These are phyloP conservation scores for Conticribra weissflogii DNA, from an alignment of 108 stramenopile species.

Conservation along the genomic window DNA sequence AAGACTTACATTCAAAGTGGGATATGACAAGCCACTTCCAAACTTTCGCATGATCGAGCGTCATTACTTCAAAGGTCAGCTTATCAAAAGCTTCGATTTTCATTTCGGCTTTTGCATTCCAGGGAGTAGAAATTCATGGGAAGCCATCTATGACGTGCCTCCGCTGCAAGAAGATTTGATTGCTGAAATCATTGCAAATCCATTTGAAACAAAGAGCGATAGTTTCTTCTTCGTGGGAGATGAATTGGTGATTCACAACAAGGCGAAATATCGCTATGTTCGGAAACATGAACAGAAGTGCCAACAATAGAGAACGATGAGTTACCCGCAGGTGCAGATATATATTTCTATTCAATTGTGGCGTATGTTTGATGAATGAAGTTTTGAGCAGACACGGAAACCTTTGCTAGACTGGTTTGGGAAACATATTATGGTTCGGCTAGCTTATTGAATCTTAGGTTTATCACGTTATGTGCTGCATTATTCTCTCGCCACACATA, in stretches of 20 bases:
- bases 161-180: conserved; percentile 69
- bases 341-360: neutral
- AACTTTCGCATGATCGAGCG: conserved; percentile 85
- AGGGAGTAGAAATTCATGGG: conserved; percentile 75
- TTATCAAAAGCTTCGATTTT: conserved; percentile 64
- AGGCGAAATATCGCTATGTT: conserved; percentile 72
- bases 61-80: conserved; percentile 73
- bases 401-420: no score
- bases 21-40: conserved; percentile 51
- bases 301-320: conserved; percentile 1
- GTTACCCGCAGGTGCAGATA: neutral
- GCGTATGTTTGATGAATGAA: no score
- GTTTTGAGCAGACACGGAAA: no score
- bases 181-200: conserved; percentile 72
- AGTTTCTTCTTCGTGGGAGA: conserved; percentile 78
- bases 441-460: no score
- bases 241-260: conserved; percentile 80
- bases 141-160: conserved; percentile 74
- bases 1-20: conserved; percentile 69
- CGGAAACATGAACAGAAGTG: neutral
- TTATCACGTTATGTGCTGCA: no score
- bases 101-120: conserved; percentile 83
- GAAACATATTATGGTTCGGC: no score
- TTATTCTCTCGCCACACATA: no score
- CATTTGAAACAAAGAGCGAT: conserved; percentile 69